Evolutionary conservation across 169 alveolate genomes (phyloP), one percentile per base, ranked within the genome.

Genomic region (Plasmodium chabaudi): DNA sequence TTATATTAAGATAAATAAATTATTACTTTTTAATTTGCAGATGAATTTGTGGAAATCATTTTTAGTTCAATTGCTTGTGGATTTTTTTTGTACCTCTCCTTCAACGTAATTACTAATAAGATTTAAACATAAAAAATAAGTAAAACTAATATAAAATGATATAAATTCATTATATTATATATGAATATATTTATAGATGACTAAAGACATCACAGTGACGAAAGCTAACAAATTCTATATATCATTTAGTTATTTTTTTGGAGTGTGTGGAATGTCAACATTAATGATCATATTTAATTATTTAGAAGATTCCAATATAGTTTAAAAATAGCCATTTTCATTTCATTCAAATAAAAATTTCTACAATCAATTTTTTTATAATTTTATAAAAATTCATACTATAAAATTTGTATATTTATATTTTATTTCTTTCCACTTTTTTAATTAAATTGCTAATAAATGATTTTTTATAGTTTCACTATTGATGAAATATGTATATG

Each of bases 1-100:
- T 25, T 56, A 27, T 27, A 27, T 49, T 17, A 44, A 59, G 23
- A 73, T 15, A 72, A 49, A 34, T 63, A n/a, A 63, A 63, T 75
- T 47, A 27, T 69, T 9, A 19, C 51, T 61, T 27, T 63, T 73
- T 73, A 73, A 17, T 57, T 73, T 59, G 49, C 59, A 75, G 88
- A 61, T 42, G 88, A 75, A 53, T 75, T 75, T 25, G 88, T 75
- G 46, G 88, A 75, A 75, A 75, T 75, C 63, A 75, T 75, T 55
- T 75, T 75, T 23, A 75, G 88, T 19, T 75, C 88, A 17, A 75
- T 75, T 63, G 74, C 88, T 49, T 75, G 88, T 75, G 88, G 88
- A 19, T 75, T 75, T 34, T 75, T 75, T 67, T 27, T 75, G 72
- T 75, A 75, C 42, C 88, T 75, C 23, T 75, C 88, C 77, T 75